phyloP scores from a whole-genome alignment of 2,329 filamentous ascomycete species.

The Penicillium sp. region DNA sequence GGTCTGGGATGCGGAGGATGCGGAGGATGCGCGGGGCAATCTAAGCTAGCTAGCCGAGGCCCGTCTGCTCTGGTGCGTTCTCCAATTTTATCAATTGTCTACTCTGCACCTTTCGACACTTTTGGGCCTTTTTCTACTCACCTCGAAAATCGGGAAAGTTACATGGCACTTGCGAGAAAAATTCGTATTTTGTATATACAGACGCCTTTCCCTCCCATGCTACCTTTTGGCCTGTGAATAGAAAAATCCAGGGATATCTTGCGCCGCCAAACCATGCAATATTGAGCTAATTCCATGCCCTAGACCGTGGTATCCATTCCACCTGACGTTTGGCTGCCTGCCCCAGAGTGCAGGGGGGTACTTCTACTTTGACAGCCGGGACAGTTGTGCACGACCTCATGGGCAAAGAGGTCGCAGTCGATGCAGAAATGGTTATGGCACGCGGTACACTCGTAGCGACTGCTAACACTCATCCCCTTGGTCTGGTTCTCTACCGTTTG shows the following conservation, averaged over 20 bases:
- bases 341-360: neutral
- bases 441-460: constrained; percentile 82
- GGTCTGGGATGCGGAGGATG: neutral
- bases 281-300: neutral
- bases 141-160: neutral
- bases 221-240: neutral
- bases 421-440: constrained; percentile 94
- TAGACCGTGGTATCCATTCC: constrained; percentile 33
- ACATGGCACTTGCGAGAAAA: neutral
- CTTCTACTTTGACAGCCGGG: constrained; percentile 70
- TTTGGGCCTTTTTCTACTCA: neutral
- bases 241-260: constrained; percentile 2
- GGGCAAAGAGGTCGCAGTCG: constrained; percentile 93
- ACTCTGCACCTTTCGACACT: neutral
- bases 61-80: neutral
- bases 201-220: neutral
- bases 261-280: constrained; percentile 16
- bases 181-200: neutral
- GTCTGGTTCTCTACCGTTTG: constrained; percentile 34
- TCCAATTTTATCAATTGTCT: neutral
- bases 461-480: constrained; percentile 77
- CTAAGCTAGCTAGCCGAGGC: constrained; percentile 11
- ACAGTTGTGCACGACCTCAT: constrained; percentile 93
- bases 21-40: constrained; percentile 12
- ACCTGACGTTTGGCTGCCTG: constrained; percentile 28